Evolutionary conservation across 108 stramenopile genomes (phyloP), one percentile per base, ranked within the genome.

Genomic region (Nitzschia inconspicua): DNA sequence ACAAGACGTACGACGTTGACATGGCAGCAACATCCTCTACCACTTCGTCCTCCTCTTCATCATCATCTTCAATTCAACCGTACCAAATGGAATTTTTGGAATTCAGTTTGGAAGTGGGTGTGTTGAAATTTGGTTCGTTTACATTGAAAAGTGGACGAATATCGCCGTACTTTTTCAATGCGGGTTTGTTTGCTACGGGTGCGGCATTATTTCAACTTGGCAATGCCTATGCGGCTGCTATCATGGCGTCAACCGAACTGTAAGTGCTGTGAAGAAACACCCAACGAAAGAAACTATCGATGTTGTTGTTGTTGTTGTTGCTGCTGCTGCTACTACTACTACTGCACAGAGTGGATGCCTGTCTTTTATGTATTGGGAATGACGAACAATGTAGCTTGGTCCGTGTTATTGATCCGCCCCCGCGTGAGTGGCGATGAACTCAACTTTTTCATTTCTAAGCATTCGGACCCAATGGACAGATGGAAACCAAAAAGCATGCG

Each of bases 101-200:
- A 65, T 95, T 97, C 60, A 92, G 91, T 56, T 64, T 99, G 16
- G 47, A 55, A 24, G 64, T 88, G 51, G 90, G 92, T 25, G 98
- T 97, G 8, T 77, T 99, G 14, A 91, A 87, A 40, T 98, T 99
- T 71, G 98, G 97, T 30, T 77, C 77, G 1, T 99, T 99, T 79
- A 86, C 83, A n/a, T 81, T 99, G 36, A 99, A 99, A 65, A 96
- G 95, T 65, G 97, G 97, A 48, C 80, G 98, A 35, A 85, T 78
- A 3, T 95, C 94, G n/a, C 98, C 98, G 0, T 99, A 99, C 78
- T 99, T 99, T 66, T 99, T 99, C 83, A 99, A 99, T 73, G 98
- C 98, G 5, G 98, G 98, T 37, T 65, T 89, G 37, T 95, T 96
- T 70, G 80, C 83, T 47, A 68, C 80, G 26, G 96, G 96, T 8